Percentiles rank a stretch among this genome's conserved stretches.
These are phyloP conservation scores for Russula griseocarnosa DNA, from an alignment of 768 basidiomycete genomes.

Conservation along the genomic window DNA sequence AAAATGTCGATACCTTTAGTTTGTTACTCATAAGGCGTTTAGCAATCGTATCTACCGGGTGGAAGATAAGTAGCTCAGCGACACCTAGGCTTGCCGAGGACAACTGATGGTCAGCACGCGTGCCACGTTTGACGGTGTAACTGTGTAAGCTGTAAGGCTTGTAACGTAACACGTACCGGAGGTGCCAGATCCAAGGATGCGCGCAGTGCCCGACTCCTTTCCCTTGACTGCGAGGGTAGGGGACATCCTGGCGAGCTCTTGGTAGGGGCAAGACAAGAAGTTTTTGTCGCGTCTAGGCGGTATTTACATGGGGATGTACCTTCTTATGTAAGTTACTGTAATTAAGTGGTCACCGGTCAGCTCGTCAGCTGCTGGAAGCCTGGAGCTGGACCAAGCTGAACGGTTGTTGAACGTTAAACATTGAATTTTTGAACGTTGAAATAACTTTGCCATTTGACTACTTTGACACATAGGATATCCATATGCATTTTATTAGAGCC, in stretches of 20 bases:
- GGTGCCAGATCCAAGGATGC: constrained; percentile 86
- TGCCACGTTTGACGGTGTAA: not conserved
- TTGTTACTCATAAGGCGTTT: constrained; percentile 99
- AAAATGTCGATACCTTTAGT: constrained; percentile 50
- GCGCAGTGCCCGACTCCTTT: constrained; percentile 85
- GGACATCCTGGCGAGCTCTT: constrained; percentile 40
- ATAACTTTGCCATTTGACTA: no score
- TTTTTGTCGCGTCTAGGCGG: not conserved
- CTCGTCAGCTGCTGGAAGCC: no score
- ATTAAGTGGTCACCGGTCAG: no score
- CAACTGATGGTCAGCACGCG: not conserved
- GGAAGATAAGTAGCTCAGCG: constrained; percentile 92
- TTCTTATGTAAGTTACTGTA: not conserved
- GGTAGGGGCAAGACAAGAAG: not conserved
- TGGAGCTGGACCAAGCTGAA: no score
- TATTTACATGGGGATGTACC: not conserved
- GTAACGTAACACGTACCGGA: constrained; percentile 57
- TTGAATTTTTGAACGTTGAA: no score
- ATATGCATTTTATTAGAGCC: no score
- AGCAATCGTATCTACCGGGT: constrained; percentile 96
- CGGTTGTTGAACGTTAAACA: no score
- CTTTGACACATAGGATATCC: no score
- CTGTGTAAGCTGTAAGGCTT: no score
- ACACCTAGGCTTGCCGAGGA: constrained; percentile 53
- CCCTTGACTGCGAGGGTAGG: constrained; percentile 45